phyloP scores from a whole-genome alignment of 352 stramenopile species.

The Phytopythium litorale region DNA sequence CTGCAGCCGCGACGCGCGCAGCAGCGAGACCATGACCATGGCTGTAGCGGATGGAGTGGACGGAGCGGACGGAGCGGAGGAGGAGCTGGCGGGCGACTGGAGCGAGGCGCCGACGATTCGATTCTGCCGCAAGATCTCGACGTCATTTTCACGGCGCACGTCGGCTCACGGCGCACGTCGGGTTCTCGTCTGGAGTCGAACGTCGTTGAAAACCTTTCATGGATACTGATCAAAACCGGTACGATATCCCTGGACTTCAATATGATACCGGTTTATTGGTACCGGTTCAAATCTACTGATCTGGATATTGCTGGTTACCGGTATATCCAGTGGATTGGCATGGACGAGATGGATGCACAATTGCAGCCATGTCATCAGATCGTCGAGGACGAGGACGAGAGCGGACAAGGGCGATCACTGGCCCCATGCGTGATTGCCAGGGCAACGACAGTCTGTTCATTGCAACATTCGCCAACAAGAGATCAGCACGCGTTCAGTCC shows the following conservation, averaged over 20 bases:
- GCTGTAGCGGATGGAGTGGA: neutral
- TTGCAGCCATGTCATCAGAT: neutral
- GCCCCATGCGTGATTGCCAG: neutral
- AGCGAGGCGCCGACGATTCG: constrained; percentile 1
- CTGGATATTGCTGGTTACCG: no score
- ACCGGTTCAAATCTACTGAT: neutral
- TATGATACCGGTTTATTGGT: neutral
- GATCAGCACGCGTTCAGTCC: neutral
- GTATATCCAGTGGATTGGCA: no score
- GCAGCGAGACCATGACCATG: constrained; percentile 47
- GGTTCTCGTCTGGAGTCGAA: neutral
- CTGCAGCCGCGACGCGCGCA: constrained; percentile 23
- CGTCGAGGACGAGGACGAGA: neutral
- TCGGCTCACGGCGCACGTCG: neutral
- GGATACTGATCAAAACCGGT: neutral
- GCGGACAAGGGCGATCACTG: neutral
- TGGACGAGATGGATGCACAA: no score
- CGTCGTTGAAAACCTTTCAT: neutral
- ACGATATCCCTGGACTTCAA: no score
- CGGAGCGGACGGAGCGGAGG: neutral
- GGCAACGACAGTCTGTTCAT: neutral
- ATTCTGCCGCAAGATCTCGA: constrained; percentile 1
- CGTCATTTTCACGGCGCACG: neutral
- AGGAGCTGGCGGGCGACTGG: neutral
- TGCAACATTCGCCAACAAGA: neutral